Evolutionary conservation across 768 basidiomycete genomes (phyloP), one percentile per base, ranked within the genome.

Genomic region (Podaxis sp.): DNA sequence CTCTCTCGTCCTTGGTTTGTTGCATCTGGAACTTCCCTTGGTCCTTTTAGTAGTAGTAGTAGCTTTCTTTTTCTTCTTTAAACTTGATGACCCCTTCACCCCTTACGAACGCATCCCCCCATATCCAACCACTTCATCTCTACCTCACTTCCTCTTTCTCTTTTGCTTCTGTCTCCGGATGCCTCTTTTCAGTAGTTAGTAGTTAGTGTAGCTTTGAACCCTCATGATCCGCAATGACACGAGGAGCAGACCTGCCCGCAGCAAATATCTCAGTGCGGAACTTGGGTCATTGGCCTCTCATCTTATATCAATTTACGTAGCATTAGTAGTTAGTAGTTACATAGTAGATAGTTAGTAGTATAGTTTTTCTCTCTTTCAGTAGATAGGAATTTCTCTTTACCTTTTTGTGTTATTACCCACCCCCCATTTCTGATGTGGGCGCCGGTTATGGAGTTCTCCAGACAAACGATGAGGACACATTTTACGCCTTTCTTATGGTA

Each of bases 1-100:
- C 62, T 68, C 67, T 70, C 67, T 70, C 68, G 63, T 65, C 64
- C 64, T 63, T 65, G 67, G 72, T 82, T 77, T 79, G 77, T 80
- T 80, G 80, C 80, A 82, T 79, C 72, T 74, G 80, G 81, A 82
- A 74, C 72, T 75, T 72, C 74, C 74, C 69, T 70, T 39, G 55
- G 51, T 48, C 59, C 55, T 55, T 59, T 59, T 63, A 65, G 76
- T 78, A 76, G 76, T 68, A 76, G 74, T 72, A 59, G 65, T 71
- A 69, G 63, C 65, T 64, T 51, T 46, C 53, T 2, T 8, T 33
- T 33, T 33, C 65, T 62, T 66, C 39, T 51, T 26, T 57, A 28
- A 44, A 17, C 40, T 33, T 33, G 33, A 42, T 39, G 36, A 61
- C 63, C 33, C 46, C 46, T 56, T 63, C 59, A 61, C 52, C 48